Evolutionary conservation across 306 rosid genomes (phyloP), one percentile per base, ranked within the genome.

Genomic region (Trichosanthes truncata): DNA sequence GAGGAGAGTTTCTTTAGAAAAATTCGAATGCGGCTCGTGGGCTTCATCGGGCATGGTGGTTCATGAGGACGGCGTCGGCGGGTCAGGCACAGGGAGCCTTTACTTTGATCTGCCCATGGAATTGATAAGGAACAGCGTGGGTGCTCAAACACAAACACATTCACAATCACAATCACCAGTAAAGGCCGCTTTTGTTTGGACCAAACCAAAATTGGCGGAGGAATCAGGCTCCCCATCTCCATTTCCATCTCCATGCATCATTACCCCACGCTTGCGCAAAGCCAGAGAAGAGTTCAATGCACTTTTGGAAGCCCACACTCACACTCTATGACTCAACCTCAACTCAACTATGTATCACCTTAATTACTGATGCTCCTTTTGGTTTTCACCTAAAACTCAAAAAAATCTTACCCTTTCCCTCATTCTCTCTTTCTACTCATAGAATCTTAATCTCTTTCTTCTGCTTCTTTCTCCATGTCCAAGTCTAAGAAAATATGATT

Each of bases 221-320:
- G 74, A 67, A 36, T 67, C 51, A 11, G 17, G 43, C 38, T 38
- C 74, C 40, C 26, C 48, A 18, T 66, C 75, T n/a, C 26, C 75
- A 21, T 38, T 49, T 20, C 26, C 48, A 18, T 66, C 75, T n/a
- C 26, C 75, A 21, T 38, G 31, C 75, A 21, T 43, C 57, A 78
- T 78, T 61, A 60, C 46, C 45, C 81, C 74, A 13, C 61, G 81
- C 57, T 35, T 61, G 81, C 41, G 81, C 74, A 78, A 46, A 43
- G 75, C 81, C 1, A 78, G 75, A 33, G 8, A 31, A 2, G 75
- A 78, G 33, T 63, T 78, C 62, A 78, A 78, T 48, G 62, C 74
- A 15, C 40, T 78, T 29, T 45, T 78, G 51, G 75, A 78, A 63
- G 81, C 81, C 7, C 81, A 78, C 46, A 35, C 46, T 36, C 5